Evolutionary conservation across 2,329 filamentous ascomycete genomes (phyloP).

Genomic region (Talaromyces sp.): DNA sequence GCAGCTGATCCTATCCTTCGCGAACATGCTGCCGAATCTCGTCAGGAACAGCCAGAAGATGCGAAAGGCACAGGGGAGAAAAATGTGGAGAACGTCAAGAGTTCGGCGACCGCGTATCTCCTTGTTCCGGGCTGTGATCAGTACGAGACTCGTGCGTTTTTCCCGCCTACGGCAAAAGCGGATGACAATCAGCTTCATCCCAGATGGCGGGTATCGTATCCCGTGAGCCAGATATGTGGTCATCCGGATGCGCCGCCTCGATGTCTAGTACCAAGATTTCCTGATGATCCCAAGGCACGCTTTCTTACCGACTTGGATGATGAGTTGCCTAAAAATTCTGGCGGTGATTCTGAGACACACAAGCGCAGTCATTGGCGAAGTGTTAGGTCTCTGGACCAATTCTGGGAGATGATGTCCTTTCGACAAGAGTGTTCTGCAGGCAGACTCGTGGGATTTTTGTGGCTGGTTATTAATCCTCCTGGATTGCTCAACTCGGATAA

Average conservation of each 20-base stretch:
- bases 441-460: conserved; percentile 86
- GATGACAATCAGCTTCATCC: conserved; percentile 30
- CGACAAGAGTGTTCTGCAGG: conserved; percentile 94
- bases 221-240: conserved; percentile 69
- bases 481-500: conserved; percentile 34
- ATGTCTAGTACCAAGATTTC: conserved; percentile 83
- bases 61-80: conserved; percentile 18
- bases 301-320: conserved; percentile 87
- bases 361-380: conserved; percentile 71
- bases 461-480: conserved; percentile 74
- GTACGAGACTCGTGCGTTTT: conserved; percentile 73
- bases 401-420: conserved; percentile 98
- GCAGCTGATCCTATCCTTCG: conserved; percentile 71
- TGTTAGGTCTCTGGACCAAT: conserved; percentile 77
- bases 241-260: conserved; percentile 63
- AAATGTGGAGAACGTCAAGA: conserved; percentile 27
- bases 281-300: conserved; percentile 90
- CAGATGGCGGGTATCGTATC: conserved; percentile 57
- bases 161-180: conserved; percentile 53
- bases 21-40: conserved; percentile 40
- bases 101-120: conserved; percentile 66
- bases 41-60: conserved; percentile 24
- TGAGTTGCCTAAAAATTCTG: conserved; percentile 54
- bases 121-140: conserved; percentile 80
- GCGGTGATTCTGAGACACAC: conserved; percentile 24